phyloP scores from a whole-genome alignment of 2,329 filamentous ascomycete genomes.

The Colletotrichum costaricense region DNA sequence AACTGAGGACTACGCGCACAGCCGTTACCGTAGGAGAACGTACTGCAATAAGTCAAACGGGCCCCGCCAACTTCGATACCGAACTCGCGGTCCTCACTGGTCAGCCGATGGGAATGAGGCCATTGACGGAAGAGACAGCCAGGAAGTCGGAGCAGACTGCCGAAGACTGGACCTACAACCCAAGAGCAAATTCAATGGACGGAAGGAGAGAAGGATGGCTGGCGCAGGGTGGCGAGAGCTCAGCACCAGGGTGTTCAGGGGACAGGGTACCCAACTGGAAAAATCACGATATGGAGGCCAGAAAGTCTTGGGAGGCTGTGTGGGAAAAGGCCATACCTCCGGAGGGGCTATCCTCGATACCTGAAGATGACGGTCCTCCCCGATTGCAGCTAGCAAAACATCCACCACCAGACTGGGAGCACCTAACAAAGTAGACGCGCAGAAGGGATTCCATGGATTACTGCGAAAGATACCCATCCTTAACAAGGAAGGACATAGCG shows the following conservation, averaged over 20 bases:
- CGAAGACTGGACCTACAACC: neutral
- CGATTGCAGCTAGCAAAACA: neutral
- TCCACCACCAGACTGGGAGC: neutral
- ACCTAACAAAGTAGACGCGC: neutral
- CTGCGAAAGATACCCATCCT: neutral
- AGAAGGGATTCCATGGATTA: neutral
- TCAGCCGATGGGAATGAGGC: neutral
- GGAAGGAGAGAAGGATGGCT: slow-evolving; percentile 32
- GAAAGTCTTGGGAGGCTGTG: slow-evolving; percentile 20
- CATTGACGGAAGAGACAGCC: neutral
- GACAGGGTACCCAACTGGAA: neutral
- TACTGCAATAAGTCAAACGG: neutral
- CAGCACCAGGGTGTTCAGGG: neutral
- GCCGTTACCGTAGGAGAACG: neutral
- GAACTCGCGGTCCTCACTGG: slow-evolving; percentile 24
- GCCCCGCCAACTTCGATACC: slow-evolving; percentile 11
- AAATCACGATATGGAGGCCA: slow-evolving; percentile 9
- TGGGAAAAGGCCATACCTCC: slow-evolving; percentile 12
- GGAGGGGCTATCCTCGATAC: neutral
- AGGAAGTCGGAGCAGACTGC: neutral
- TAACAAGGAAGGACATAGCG: neutral
- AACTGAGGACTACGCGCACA: neutral
- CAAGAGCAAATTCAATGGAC: slow-evolving; percentile 24
- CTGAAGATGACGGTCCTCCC: neutral
- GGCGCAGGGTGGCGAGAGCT: neutral